Evolutionary conservation across 2,329 filamentous ascomycete species (phyloP).

Genomic region (Penicillium sp.): DNA sequence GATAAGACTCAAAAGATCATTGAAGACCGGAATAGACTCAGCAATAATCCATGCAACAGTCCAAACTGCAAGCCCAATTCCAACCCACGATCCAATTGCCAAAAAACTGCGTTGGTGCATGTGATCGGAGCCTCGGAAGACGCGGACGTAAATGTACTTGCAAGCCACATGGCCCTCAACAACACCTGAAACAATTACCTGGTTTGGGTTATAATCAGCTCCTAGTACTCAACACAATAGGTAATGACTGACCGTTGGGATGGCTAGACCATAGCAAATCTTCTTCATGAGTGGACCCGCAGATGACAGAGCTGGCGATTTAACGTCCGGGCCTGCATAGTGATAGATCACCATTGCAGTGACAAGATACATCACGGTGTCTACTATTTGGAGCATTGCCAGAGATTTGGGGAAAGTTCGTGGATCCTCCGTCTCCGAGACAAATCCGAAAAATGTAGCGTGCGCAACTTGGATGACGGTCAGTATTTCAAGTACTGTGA

Average conservation of each 20-base stretch:
- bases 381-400: conserved; percentile 59
- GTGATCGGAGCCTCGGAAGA: conserved; percentile 61
- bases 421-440: conserved; percentile 64
- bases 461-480: conserved; percentile 48
- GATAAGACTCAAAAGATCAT: conserved; percentile 64
- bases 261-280: conserved; percentile 66
- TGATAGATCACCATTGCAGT: conserved; percentile 70
- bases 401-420: conserved; percentile 63
- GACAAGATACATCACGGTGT: conserved; percentile 63
- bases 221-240: background rate
- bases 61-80: conserved; percentile 58
- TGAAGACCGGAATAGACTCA: conserved; percentile 69
- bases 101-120: conserved; percentile 51
- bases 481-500: background rate
- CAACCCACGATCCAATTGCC: conserved; percentile 59
- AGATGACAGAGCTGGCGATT: conserved; percentile 66
- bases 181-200: conserved; percentile 63
- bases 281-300: conserved; percentile 59
- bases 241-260: conserved; percentile 55
- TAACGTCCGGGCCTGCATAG: conserved; percentile 63
- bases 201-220: background rate
- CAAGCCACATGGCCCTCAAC: conserved; percentile 67
- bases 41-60: conserved; percentile 66
- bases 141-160: conserved; percentile 65
- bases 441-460: conserved; percentile 67